phyloP scores from a whole-genome alignment of 352 stramenopile genomes.

The Phytopythium aichiense region DNA sequence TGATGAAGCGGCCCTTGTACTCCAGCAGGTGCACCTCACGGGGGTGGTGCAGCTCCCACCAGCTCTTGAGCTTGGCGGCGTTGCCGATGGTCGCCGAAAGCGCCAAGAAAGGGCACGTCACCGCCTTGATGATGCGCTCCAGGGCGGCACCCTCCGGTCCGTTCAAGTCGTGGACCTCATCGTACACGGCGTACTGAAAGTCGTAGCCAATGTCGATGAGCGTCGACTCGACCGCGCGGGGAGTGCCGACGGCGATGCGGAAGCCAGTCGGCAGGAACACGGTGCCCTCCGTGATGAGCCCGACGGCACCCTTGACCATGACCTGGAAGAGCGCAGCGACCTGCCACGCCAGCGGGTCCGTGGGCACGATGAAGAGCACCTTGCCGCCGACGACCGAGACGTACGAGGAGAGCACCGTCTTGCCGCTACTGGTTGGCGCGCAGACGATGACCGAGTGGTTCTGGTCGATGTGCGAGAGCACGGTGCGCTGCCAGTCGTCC shows the following conservation, averaged over 20 bases:
- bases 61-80: constrained; percentile 90
- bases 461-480: constrained; percentile 94
- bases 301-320: constrained; percentile 96
- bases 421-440: constrained; percentile 96
- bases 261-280: constrained; percentile 79
- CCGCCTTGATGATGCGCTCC: constrained; percentile 94
- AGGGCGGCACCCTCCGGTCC: constrained; percentile 95
- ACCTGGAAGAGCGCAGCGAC: constrained; percentile 98
- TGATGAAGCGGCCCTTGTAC: constrained; percentile 98
- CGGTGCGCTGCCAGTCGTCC: constrained; percentile 97
- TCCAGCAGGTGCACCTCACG: constrained; percentile 91
- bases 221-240: constrained; percentile 91
- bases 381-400: constrained; percentile 78
- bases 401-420: constrained; percentile 92
- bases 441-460: constrained; percentile 96
- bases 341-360: constrained; percentile 98
- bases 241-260: constrained; percentile 95
- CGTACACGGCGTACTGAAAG: constrained; percentile 98
- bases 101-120: constrained; percentile 96
- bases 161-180: constrained; percentile 98
- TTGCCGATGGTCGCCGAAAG: constrained; percentile 99
- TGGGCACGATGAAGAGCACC: constrained; percentile 91
- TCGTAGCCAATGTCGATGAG: constrained; percentile 88
- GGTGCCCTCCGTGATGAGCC: constrained; percentile 92
- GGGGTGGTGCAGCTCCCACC: constrained; percentile 91